A percentile compares a stretch with the other conserved stretches of the same genome.
These are phyloP conservation scores for Picochlorum sp. DNA, from an alignment of 139 green algal genomes.

Conservation along the genomic window DNA sequence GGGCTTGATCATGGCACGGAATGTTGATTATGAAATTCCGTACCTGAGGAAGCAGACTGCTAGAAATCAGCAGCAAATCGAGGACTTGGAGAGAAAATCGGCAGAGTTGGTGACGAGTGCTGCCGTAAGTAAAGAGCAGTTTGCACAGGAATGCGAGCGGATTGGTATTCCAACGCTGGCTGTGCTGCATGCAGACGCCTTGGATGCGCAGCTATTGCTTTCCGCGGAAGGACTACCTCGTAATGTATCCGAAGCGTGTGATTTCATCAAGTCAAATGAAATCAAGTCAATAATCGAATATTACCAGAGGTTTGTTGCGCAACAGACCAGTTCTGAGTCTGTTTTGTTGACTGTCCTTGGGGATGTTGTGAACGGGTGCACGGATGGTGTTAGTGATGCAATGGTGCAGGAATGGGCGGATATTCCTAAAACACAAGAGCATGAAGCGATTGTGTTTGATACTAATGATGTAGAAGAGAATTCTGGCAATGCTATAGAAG, in stretches of 20 bases:
- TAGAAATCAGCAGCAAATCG: slow-evolving; percentile 36
- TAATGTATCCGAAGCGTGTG: no score
- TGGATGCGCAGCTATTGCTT: no score
- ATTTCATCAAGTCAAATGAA: no score
- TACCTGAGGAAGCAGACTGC: slow-evolving; percentile 53
- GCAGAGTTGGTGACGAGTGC: slow-evolving; percentile 53
- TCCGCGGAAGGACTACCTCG: no score
- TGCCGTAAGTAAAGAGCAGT: slow-evolving; percentile 31
- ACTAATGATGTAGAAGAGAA: not conserved
- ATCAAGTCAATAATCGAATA: no score
- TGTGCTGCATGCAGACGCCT: not conserved
- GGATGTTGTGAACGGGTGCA: no score
- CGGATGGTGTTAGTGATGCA: no score
- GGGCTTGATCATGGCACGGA: slow-evolving; percentile 43
- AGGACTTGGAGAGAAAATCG: slow-evolving; percentile 47
- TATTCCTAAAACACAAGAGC: not conserved
- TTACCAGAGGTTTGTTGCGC: not conserved
- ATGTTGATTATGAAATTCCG: slow-evolving; percentile 71
- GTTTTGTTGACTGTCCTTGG: no score
- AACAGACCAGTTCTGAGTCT: not conserved
- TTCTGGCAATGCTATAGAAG: not conserved
- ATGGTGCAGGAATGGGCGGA: no score
- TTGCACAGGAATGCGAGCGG: slow-evolving; percentile 36
- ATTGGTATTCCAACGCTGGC: slow-evolving; percentile 33
- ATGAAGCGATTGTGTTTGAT: not conserved